Percentiles rank a stretch among this genome's conserved stretches.
Evolutionary conservation across 345 rosid genomes (phyloP).

Genomic region (Pistacia integerrima): DNA sequence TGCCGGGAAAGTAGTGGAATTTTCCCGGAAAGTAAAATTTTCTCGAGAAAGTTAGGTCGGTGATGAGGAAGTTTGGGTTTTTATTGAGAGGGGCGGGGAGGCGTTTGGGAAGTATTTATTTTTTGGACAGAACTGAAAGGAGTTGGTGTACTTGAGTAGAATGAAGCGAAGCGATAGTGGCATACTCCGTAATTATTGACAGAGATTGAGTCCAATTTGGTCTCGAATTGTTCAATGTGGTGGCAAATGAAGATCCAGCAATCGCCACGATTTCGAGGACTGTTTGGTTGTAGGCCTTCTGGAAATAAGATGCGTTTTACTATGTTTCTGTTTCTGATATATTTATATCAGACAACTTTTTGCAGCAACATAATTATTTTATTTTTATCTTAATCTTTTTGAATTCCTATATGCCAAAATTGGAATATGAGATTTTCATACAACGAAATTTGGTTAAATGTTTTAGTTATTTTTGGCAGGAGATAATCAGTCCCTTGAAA

Average conservation of each 20-base stretch:
- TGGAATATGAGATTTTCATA: no score
- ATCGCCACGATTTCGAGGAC: constrained; percentile 4
- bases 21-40: neutral
- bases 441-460: no score
- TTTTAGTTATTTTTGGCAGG: no score
- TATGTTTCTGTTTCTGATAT: neutral
- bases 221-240: constrained; percentile 27
- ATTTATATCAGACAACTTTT: no score
- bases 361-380: neutral
- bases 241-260: constrained; percentile 20
- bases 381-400: neutral
- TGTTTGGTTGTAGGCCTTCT: constrained; percentile 1
- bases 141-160: neutral
- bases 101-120: constrained; percentile 26
- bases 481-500: no score
- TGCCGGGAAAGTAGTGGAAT: neutral
- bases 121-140: constrained; percentile 4
- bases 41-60: constrained; percentile 19
- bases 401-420: no score
- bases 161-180: constrained; percentile 26
- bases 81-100: neutral
- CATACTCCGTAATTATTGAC: constrained; percentile 39
- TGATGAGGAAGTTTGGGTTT: neutral
- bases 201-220: constrained; percentile 42
- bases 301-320: constrained; percentile 1